Conservation (phyloP, 179 eudicot species). For the Camellia oleifera region DNA sequence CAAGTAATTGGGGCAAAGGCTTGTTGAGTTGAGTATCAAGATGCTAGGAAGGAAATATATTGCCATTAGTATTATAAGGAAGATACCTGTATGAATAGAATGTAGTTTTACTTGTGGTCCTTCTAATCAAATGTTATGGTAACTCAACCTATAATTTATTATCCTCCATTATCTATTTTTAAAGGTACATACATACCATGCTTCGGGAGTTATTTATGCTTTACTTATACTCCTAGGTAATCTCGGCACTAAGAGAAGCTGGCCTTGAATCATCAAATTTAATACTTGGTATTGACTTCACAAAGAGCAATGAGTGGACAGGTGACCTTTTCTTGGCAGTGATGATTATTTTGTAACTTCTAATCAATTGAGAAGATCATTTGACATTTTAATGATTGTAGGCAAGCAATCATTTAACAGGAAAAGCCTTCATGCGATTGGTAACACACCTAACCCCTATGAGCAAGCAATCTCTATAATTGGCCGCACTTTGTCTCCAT, state of each 20-base stretch:
- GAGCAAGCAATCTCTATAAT: slow-evolving; percentile 88
- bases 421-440: slow-evolving; percentile 73
- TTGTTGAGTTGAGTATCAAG: not conserved
- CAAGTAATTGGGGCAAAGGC: no score
- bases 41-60: not conserved
- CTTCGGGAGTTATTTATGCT: not conserved
- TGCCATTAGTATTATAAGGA: not conserved
- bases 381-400: slow-evolving; percentile 24
- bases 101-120: not conserved
- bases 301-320: slow-evolving; percentile 92
- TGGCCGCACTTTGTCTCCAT: slow-evolving; percentile 79
- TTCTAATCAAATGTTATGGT: not conserved
- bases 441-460: slow-evolving; percentile 63
- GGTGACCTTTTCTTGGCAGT: slow-evolving; percentile 35
- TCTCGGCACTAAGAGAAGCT: slow-evolving; percentile 66
- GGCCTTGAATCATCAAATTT: slow-evolving; percentile 92
- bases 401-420: slow-evolving; percentile 73
- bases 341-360: not conserved
- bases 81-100: not conserved
- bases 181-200: not conserved
- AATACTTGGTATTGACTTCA: slow-evolving; percentile 84
- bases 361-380: slow-evolving; percentile 4
- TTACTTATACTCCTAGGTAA: slow-evolving; percentile 45
- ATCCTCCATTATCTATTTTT: not conserved
- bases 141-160: not conserved